phyloP scores from a whole-genome alignment of 768 basidiomycete genomes.

The Serpula lacrymans region DNA sequence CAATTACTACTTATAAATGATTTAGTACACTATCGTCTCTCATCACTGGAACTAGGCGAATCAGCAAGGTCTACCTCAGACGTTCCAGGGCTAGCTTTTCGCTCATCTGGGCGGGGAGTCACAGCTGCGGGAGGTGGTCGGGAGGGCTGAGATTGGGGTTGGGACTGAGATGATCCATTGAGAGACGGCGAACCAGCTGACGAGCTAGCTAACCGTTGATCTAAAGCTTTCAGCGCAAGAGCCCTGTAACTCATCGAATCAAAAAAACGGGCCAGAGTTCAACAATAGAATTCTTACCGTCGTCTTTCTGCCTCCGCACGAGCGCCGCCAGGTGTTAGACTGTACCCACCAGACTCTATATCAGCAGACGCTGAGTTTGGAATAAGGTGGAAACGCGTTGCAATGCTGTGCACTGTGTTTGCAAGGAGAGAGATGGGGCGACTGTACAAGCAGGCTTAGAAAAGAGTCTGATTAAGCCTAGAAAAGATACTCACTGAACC shows the following conservation, averaged over 20 bases:
- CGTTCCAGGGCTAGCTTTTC: conserved; percentile 16
- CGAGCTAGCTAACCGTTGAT: conserved; percentile 81
- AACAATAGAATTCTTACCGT: conserved; percentile 53
- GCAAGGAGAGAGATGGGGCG: conserved; percentile 66
- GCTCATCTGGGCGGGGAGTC: conserved; percentile 30
- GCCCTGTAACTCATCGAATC: conserved; percentile 58
- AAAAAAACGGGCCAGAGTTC: neutral
- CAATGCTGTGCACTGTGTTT: conserved; percentile 64
- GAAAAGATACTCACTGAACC: conserved; percentile 67
- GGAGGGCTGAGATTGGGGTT: conserved; percentile 14
- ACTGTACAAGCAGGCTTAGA: conserved; percentile 36
- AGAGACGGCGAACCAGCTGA: conserved; percentile 26
- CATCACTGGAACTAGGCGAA: conserved; percentile 13
- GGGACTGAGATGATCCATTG: conserved; percentile 25
- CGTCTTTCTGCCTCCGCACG: conserved; percentile 95
- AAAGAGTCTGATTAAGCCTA: too few relatives aligned
- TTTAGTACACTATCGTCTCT: conserved; percentile 18
- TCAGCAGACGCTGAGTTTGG: conserved; percentile 56
- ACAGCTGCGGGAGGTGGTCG: conserved; percentile 25
- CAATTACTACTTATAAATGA: conserved; percentile 5
- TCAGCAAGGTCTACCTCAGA: conserved; percentile 19
- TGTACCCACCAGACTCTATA: conserved; percentile 69
- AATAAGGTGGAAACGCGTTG: conserved; percentile 71
- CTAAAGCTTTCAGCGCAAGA: conserved; percentile 93
- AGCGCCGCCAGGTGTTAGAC: conserved; percentile 78